Conservation (phyloP, 2,329 filamentous ascomycete genomes). For the Monilinia aucupariae region DNA sequence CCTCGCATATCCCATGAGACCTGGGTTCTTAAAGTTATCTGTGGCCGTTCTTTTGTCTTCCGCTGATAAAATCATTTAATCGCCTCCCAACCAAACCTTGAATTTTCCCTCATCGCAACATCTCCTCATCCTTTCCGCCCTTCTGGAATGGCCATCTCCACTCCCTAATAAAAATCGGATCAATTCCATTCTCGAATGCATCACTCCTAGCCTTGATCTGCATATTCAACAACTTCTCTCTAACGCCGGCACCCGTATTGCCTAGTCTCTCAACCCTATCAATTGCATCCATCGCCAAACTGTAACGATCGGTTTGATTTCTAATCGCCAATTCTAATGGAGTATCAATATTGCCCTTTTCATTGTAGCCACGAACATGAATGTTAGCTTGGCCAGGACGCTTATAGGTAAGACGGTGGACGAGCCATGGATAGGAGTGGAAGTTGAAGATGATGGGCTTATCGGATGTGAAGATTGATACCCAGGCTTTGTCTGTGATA, state of each 20-base stretch:
- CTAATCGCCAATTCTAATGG: slow-evolving; percentile 72
- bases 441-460: slow-evolving; percentile 77
- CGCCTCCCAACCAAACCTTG: too few species aligned
- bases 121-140: slow-evolving; percentile 8
- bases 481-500: slow-evolving; percentile 60
- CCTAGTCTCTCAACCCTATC: slow-evolving; percentile 56
- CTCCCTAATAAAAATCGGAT: slow-evolving; percentile 43
- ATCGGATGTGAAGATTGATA: slow-evolving; percentile 64
- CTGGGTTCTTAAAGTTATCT: neutral
- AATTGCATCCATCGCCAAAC: slow-evolving; percentile 70
- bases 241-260: slow-evolving; percentile 56
- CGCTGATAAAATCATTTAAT: neutral
- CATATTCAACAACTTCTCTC: slow-evolving; percentile 59
- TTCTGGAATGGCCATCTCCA: slow-evolving; percentile 33
- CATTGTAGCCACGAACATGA: slow-evolving; percentile 72
- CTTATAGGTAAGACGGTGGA: slow-evolving; percentile 72
- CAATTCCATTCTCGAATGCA: slow-evolving; percentile 65
- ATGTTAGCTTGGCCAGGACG: slow-evolving; percentile 62
- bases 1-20: neutral
- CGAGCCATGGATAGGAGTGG: slow-evolving; percentile 76
- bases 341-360: slow-evolving; percentile 82
- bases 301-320: slow-evolving; percentile 73
- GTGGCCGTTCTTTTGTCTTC: neutral
- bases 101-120: neutral
- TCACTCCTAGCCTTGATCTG: slow-evolving; percentile 59